phyloP scores from a whole-genome alignment of 1,139 yeast genomes.

The Scheffersomyces titani region DNA sequence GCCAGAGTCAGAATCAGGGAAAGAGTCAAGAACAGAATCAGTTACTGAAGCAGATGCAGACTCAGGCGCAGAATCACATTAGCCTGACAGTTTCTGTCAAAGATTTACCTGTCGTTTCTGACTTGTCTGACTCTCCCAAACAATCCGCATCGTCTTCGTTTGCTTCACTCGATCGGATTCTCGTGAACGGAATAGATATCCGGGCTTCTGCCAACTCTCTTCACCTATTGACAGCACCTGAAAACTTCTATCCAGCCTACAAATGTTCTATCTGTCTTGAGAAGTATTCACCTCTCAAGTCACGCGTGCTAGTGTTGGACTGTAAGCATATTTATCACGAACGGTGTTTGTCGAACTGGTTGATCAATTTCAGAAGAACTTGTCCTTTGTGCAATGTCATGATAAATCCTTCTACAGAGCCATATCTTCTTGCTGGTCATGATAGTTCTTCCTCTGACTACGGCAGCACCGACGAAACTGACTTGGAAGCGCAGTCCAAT shows the following conservation, averaged over 20 bases:
- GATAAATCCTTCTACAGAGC: conserved; percentile 12
- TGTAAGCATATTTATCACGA: conserved; percentile 51
- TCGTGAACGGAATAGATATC: conserved; percentile 36
- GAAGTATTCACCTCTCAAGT: conserved; percentile 35
- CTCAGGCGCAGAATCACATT: background rate
- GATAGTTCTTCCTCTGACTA: conserved; percentile 8
- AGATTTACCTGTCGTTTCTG: background rate
- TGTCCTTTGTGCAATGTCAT: conserved; percentile 47
- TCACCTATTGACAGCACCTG: conserved; percentile 31
- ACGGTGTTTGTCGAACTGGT: conserved; percentile 47
- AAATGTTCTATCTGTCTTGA: conserved; percentile 52
- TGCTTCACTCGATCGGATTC: conserved; percentile 19
- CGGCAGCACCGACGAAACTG: conserved; percentile 4
- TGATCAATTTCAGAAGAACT: conserved; percentile 43
- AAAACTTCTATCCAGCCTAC: conserved; percentile 41
- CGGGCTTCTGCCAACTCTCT: conserved; percentile 18
- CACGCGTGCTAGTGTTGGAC: conserved; percentile 41
- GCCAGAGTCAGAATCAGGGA: conserved; percentile 6
- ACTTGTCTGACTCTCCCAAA: conserved; percentile 11
- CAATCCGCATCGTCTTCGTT: conserved; percentile 21
- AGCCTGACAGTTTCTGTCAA: background rate
- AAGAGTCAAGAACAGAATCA: conserved; percentile 4
- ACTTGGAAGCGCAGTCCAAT: conserved; percentile 7
- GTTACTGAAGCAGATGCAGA: background rate
- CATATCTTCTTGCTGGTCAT: conserved; percentile 23